phyloP scores from a whole-genome alignment of 768 basidiomycete species.

The Tephrocybe rancida region DNA sequence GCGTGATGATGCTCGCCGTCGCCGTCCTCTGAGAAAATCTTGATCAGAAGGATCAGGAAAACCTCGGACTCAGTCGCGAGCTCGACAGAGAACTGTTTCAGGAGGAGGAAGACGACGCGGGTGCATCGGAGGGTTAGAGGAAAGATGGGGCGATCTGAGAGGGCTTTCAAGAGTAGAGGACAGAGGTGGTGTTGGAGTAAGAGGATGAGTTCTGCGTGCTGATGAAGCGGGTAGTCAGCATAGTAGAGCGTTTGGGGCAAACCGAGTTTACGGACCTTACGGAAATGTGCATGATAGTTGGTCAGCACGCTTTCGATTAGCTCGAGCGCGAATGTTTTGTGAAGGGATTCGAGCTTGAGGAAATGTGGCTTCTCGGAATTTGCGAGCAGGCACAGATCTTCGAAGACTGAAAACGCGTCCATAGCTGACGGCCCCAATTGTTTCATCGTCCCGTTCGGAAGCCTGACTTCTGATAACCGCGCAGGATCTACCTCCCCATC shows the following conservation, averaged over 20 bases:
- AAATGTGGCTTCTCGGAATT: conserved; percentile 81
- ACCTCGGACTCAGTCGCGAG: conserved; percentile 84
- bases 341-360: conserved; percentile 78
- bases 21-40: conserved; percentile 58
- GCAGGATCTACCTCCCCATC: conserved; percentile 33
- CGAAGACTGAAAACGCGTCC: conserved; percentile 88
- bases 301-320: conserved; percentile 95
- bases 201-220: conserved; percentile 84
- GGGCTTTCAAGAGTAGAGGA: conserved; percentile 82
- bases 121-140: conserved; percentile 89
- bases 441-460: conserved; percentile 72
- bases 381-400: conserved; percentile 90
- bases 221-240: conserved; percentile 4
- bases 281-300: conserved; percentile 86
- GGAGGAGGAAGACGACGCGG: conserved; percentile 89
- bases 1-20: conserved; percentile 35
- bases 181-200: conserved; percentile 91
- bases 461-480: conserved; percentile 43
- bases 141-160: conserved; percentile 83
- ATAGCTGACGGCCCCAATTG: conserved; percentile 71
- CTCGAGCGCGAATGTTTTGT: conserved; percentile 96
- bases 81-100: conserved; percentile 88
- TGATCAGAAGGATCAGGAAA: conserved; percentile 76
- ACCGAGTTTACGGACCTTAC: conserved; percentile 53
- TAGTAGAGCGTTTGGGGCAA: too few species aligned